Evolutionary conservation across 2,329 filamentous ascomycete species (phyloP).

Genomic region (Colletotrichum tropicicola): DNA sequence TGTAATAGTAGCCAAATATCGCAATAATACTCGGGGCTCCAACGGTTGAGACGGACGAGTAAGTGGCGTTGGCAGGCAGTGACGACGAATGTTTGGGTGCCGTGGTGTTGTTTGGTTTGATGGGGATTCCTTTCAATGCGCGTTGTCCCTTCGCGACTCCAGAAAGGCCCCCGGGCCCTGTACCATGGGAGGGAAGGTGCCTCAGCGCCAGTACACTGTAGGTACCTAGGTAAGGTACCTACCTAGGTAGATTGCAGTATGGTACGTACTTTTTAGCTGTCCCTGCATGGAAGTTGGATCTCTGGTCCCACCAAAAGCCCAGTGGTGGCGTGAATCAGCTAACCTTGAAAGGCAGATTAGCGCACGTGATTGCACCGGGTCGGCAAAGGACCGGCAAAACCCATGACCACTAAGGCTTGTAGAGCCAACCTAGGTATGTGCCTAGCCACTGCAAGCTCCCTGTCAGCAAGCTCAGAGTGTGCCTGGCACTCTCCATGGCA

Average conservation of each 20-base stretch:
- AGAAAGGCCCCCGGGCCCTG: constrained; percentile 12
- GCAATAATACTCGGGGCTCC: neutral
- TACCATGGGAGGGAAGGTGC: constrained; percentile 2
- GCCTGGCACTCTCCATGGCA: neutral
- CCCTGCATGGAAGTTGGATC: constrained; percentile 16
- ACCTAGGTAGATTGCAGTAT: neutral
- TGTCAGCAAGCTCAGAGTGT: neutral
- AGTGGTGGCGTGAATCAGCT: neutral
- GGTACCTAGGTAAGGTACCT: neutral
- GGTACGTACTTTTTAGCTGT: neutral
- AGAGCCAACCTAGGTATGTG: too few relatives aligned
- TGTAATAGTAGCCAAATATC: neutral
- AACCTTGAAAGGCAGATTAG: neutral
- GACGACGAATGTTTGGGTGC: constrained; percentile 4
- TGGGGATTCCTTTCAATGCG: constrained; percentile 22
- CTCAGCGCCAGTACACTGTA: too few relatives aligned
- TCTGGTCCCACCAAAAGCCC: neutral
- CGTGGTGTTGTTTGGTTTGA: constrained; percentile 15
- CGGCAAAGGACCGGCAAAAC: constrained; percentile 31
- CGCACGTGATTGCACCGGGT: constrained; percentile 26
- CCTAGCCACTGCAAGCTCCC: too few relatives aligned
- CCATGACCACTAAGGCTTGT: too few relatives aligned
- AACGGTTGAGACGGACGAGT: neutral
- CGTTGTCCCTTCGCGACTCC: constrained; percentile 22
- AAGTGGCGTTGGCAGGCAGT: neutral